Conservation (phyloP, 2,329 filamentous ascomycete species). For the Xylariomycetidae sp. region DNA sequence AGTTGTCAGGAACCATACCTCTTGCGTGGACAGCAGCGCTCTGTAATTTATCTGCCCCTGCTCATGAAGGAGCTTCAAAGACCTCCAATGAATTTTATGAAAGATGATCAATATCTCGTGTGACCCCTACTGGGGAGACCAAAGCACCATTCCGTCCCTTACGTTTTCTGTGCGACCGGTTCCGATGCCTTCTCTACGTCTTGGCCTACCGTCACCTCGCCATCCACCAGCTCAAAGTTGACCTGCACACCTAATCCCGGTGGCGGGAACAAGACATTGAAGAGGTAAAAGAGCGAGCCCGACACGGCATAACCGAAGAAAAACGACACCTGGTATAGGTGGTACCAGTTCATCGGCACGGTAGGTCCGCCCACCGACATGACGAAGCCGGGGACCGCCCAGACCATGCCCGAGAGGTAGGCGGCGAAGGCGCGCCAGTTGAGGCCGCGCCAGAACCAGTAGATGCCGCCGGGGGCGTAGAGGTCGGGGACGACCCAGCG, state of each 20-base stretch:
- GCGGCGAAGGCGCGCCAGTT: slow-evolving; percentile 13
- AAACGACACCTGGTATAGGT: slow-evolving; percentile 10
- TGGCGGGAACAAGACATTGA: slow-evolving; percentile 8
- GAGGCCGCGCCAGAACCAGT: slow-evolving; percentile 12
- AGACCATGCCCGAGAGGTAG: slow-evolving; percentile 9
- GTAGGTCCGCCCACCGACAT: slow-evolving; percentile 8
- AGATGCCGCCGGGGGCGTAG: slow-evolving; percentile 15
- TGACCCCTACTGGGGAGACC: no score
- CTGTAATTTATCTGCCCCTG: no score
- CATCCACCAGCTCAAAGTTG: slow-evolving; percentile 3
- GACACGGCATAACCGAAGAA: slow-evolving; percentile 10
- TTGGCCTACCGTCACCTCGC: slow-evolving; percentile 1
- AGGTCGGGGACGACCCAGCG: slow-evolving; percentile 15
- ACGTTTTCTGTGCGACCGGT: no score
- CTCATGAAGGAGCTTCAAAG: no score
- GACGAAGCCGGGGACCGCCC: slow-evolving; percentile 10
- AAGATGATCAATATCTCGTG: no score
- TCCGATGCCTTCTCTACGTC: no score
- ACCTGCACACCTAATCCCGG: slow-evolving; percentile 7
- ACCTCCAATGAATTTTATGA: no score
- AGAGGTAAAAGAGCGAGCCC: slow-evolving; percentile 5
- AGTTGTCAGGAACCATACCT: no score
- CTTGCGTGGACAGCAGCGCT: no score
- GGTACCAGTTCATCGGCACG: slow-evolving; percentile 7
- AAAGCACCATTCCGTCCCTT: no score